phyloP scores from a whole-genome alignment of 2,329 filamentous ascomycete genomes.

The Neocucurbitaria cava region DNA sequence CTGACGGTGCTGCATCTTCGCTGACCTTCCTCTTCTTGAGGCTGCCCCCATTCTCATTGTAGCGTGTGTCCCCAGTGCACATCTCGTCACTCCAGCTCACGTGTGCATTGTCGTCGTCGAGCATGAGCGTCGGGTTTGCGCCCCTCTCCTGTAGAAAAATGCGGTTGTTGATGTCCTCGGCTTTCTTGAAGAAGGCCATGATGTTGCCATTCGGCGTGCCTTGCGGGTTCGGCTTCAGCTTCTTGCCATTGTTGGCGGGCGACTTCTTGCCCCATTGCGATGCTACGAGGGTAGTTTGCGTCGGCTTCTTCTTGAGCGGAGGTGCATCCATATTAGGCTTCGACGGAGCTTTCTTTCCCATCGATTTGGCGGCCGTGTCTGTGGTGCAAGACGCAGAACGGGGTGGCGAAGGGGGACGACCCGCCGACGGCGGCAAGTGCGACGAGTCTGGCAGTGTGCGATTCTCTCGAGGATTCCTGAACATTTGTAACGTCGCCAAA shows the following conservation, averaged over 20 bases:
- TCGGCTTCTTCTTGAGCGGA: slow-evolving; percentile 29
- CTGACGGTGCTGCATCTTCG: slow-evolving; percentile 44
- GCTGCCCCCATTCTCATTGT: slow-evolving; percentile 53
- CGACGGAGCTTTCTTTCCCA: slow-evolving; percentile 22
- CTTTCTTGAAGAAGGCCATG: slow-evolving; percentile 62
- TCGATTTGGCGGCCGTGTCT: slow-evolving; percentile 32
- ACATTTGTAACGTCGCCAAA: slow-evolving; percentile 50
- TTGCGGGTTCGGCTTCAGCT: slow-evolving; percentile 48
- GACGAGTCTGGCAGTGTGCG: slow-evolving; percentile 40
- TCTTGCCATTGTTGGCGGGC: slow-evolving; percentile 42
- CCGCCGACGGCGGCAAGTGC: slow-evolving; percentile 54
- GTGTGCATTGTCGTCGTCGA: slow-evolving; percentile 34
- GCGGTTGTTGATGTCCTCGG: slow-evolving; percentile 50
- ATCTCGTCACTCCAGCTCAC: slow-evolving; percentile 42
- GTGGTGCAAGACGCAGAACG: slow-evolving; percentile 21
- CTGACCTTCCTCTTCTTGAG: slow-evolving; percentile 52
- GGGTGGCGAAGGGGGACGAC: slow-evolving; percentile 62
- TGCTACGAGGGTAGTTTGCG: slow-evolving; percentile 45
- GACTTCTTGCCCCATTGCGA: slow-evolving; percentile 41
- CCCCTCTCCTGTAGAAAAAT: slow-evolving; percentile 48
- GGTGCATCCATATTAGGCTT: slow-evolving; percentile 20
- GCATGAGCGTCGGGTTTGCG: slow-evolving; percentile 19
- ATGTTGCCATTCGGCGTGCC: slow-evolving; percentile 59
- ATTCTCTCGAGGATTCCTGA: slow-evolving; percentile 62
- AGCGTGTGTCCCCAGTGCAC: slow-evolving; percentile 38